phyloP scores from a whole-genome alignment of 192 early-diverging fungal species.

The Radiomyces spectabilis region DNA sequence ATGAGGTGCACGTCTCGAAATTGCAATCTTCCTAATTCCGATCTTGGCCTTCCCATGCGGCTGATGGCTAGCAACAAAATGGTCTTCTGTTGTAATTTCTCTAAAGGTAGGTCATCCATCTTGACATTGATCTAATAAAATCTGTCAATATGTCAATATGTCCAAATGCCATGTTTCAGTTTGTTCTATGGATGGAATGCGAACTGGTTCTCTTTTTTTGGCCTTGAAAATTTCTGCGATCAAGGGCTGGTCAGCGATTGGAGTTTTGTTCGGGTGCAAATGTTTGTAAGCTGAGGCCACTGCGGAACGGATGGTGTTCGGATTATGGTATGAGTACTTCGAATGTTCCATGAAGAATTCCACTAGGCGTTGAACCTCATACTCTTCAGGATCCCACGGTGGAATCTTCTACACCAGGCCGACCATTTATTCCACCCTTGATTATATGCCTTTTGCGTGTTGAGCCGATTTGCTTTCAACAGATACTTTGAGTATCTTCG shows the following conservation, averaged over 20 bases:
- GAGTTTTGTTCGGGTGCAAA: neutral
- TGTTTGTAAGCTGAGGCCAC: neutral
- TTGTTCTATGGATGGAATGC: too few species aligned
- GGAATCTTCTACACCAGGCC: neutral
- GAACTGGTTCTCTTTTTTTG: too few species aligned
- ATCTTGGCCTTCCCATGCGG: neutral
- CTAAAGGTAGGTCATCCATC: neutral
- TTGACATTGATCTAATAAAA: too few species aligned
- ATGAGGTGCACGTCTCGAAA: neutral
- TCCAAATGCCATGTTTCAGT: too few species aligned
- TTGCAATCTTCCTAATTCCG: neutral
- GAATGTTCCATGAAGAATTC: neutral
- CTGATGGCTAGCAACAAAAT: neutral
- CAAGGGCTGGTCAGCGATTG: neutral
- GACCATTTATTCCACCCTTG: neutral
- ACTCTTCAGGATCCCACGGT: too few species aligned
- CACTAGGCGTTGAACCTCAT: too few species aligned
- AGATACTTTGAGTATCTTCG: too few species aligned
- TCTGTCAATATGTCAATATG: too few species aligned
- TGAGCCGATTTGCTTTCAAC: too few species aligned
- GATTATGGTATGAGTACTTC: neutral
- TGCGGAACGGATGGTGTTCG: neutral
- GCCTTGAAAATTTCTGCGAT: constrained; percentile 5
- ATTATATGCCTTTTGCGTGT: neutral
- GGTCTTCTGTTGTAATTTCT: neutral